phyloP scores from a whole-genome alignment of 129 eudicot genomes.

The Smallanthus sonchifolius region DNA sequence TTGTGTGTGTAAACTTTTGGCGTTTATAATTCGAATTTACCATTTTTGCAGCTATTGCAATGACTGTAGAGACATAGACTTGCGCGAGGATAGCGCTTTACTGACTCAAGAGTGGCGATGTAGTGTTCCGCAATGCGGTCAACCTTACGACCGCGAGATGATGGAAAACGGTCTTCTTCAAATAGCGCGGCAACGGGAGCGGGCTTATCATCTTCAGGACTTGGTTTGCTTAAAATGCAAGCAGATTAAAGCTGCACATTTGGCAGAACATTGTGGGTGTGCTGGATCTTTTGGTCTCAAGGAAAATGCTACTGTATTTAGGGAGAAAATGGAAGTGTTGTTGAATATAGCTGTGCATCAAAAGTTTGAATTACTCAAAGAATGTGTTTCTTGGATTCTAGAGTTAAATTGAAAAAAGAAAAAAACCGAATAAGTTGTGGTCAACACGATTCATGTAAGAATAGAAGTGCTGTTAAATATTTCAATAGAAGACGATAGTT shows the following conservation, averaged over 20 bases:
- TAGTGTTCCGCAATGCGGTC: conserved; percentile 83
- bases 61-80: conserved; percentile 87
- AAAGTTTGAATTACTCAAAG: conserved; percentile 74
- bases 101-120: conserved; percentile 86
- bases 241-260: conserved; percentile 80
- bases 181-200: conserved; percentile 79
- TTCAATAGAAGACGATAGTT: no score
- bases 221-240: conserved; percentile 83
- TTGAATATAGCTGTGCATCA: conserved; percentile 62
- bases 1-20: no score
- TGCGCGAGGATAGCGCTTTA: conserved; percentile 62
- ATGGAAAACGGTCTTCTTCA: conserved; percentile 92
- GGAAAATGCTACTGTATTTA: conserved; percentile 58
- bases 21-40: no score
- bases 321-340: conserved; percentile 67
- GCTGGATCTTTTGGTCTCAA: conserved; percentile 80
- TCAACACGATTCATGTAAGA: no score
- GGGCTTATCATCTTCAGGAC: conserved; percentile 94
- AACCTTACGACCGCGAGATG: conserved; percentile 77
- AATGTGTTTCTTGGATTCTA: conserved; percentile 87
- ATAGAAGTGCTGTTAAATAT: no score
- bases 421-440: neutral
- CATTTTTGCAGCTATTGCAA: conserved; percentile 75
- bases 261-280: conserved; percentile 80
- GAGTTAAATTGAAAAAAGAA: conserved; percentile 39